A percentile compares a stretch with the other conserved stretches of the same genome.
Conservation (phyloP, 345 rosid genomes). For the Nephelium lappaceum region DNA sequence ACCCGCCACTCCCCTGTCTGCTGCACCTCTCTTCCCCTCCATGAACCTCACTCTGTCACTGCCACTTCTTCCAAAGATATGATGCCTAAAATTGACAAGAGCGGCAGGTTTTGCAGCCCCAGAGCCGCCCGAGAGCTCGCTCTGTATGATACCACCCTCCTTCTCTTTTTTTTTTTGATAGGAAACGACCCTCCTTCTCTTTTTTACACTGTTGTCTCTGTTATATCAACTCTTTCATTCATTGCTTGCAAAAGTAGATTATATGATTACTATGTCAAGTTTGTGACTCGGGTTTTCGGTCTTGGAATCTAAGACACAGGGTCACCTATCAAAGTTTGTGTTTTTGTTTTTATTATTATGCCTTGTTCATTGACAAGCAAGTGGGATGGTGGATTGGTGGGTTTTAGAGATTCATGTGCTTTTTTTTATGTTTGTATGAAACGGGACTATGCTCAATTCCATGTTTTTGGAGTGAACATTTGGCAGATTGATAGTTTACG, state of each 20-base stretch:
- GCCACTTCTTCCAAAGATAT: slow-evolving; percentile 36
- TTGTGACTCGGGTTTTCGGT: not conserved
- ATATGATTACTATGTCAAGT: not conserved
- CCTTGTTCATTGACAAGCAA: not conserved
- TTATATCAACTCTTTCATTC: too few species aligned
- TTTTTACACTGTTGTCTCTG: not conserved
- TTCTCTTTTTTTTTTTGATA: not conserved
- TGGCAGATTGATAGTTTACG: slow-evolving; percentile 70
- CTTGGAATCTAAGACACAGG: too few species aligned
- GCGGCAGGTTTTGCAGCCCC: slow-evolving; percentile 95
- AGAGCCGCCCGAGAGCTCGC: slow-evolving; percentile 99
- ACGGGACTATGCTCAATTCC: not conserved
- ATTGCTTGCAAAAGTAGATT: too few species aligned
- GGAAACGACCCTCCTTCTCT: not conserved
- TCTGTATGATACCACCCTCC: slow-evolving; percentile 49
- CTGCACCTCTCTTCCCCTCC: slow-evolving; percentile 32
- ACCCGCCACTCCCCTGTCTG: slow-evolving; percentile 1
- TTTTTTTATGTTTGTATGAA: not conserved
- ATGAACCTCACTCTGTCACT: not conserved
- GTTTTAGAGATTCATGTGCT: not conserved
- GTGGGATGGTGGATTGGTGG: not conserved
- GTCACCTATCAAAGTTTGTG: too few species aligned
- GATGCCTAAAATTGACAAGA: slow-evolving; percentile 85
- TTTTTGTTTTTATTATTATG: too few species aligned
- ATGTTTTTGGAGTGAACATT: not conserved